These are phyloP conservation scores for Xylaria nigripes DNA, from an alignment of 495 filamentous ascomycete species.

Conservation along the genomic window DNA sequence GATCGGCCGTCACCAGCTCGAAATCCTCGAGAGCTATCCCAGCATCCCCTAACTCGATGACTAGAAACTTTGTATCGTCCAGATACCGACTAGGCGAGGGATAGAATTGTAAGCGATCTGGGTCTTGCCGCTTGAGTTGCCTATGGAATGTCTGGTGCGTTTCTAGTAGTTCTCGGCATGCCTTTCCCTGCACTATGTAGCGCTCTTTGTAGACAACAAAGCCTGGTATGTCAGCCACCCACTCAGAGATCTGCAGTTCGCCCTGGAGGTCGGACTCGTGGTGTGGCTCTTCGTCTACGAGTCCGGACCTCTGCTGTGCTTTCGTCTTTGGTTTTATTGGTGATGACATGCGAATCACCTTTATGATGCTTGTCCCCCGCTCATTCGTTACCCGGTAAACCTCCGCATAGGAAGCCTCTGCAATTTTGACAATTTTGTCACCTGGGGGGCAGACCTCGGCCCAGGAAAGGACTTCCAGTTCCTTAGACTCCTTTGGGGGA, in stretches of 20 bases:
- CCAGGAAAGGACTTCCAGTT: constrained; percentile 40
- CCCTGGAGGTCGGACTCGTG: constrained; percentile 33
- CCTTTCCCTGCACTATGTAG: constrained; percentile 62
- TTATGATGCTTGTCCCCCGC: constrained; percentile 44
- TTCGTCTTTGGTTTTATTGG: constrained; percentile 40
- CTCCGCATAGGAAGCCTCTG: constrained; percentile 61
- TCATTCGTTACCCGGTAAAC: constrained; percentile 53
- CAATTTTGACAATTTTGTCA: constrained; percentile 53
- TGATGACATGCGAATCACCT: constrained; percentile 42
- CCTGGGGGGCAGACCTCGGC: constrained; percentile 39
- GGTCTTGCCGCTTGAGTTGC: constrained; percentile 49
- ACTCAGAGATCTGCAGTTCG: constrained; percentile 69
- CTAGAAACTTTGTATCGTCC: constrained; percentile 64
- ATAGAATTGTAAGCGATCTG: constrained; percentile 56
- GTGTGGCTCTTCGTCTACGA: constrained; percentile 43
- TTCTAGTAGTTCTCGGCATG: constrained; percentile 51
- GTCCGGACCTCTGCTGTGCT: constrained; percentile 35
- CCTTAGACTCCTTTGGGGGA: constrained; percentile 1
- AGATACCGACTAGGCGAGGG: constrained; percentile 52
- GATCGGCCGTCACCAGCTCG: constrained; percentile 41
- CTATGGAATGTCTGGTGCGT: constrained; percentile 58
- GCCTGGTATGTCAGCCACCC: constrained; percentile 70
- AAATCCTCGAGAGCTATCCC: constrained; percentile 67
- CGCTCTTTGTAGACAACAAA: constrained; percentile 84
- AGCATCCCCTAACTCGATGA: constrained; percentile 83